These are phyloP conservation scores for Narthecium ossifragum DNA, from an alignment of 106 monocot genomes.

Conservation along the genomic window DNA sequence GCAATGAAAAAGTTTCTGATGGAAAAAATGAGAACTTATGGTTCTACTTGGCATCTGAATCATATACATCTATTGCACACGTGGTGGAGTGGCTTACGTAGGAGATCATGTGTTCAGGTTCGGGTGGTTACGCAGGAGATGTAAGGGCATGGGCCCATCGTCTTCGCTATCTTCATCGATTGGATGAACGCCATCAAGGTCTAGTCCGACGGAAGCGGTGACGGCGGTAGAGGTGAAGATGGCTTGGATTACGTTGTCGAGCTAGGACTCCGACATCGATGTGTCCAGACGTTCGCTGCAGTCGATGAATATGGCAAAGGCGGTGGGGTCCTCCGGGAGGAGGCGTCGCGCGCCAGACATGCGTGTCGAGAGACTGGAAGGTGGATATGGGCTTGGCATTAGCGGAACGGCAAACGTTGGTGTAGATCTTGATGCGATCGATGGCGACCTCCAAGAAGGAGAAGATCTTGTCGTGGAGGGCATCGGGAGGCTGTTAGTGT, in stretches of 20 bases:
- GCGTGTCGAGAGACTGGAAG: conserved; percentile 85
- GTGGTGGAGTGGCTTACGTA: no score
- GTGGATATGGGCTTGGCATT: conserved; percentile 66
- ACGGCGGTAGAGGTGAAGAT: conserved; percentile 66
- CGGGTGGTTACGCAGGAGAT: no score
- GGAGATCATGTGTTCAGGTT: no score
- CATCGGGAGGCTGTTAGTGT: conserved; percentile 56
- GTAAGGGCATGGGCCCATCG: no score
- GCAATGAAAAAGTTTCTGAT: no score
- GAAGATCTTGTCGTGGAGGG: conserved; percentile 65
- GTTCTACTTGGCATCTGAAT: no score
- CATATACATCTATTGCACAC: no score
- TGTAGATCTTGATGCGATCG: conserved; percentile 41
- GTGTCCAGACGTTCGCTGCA: conserved; percentile 67
- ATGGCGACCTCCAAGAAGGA: conserved; percentile 47
- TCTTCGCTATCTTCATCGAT: no score
- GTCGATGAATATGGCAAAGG: conserved; percentile 83
- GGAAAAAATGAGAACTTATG: no score
- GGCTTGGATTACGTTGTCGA: conserved; percentile 88
- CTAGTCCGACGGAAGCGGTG: no score
- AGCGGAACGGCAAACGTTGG: conserved; percentile 43
- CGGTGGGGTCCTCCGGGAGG: conserved; percentile 55
- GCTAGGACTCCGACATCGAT: conserved; percentile 60
- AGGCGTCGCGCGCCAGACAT: conserved; percentile 73
- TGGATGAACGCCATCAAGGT: no score